Base-by-base conservation (phyloP, 768 basidiomycete species). In the Russula emetica region DNA sequence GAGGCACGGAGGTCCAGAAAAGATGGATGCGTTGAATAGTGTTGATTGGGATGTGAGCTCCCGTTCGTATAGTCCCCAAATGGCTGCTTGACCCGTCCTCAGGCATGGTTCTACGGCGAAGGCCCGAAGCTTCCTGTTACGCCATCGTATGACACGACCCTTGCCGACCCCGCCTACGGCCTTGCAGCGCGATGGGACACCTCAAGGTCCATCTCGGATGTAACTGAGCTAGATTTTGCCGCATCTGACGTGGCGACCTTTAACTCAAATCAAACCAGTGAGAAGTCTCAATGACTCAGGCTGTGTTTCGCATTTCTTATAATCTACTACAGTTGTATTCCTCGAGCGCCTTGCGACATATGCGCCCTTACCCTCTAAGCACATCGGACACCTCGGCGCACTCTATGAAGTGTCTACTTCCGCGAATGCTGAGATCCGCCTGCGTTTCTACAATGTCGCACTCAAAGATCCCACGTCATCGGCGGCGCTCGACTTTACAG, bases 51-150 rank as follows among this genome's bases (percentile, higher is more conserved):
- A 93, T 71, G 91, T 89, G 69, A 67, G 85, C 74, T 16, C 38
- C n/a, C 3, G 22, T 30, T 47, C 16, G 18, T 53, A 18, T 30
- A 6, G 11, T 9, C 8, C 38, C 52, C 30, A 14, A 40, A 22
- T 42, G 11, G 28, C 20, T 16, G 22, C 42, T 32, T 34, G 22
- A 44, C 66, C 40, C 45, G 26, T 34, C 22, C 18, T 28, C 28
- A 89, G 88, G 83, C 82, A 14, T 96, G 93, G 93, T 74, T 96
- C 38, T 83, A 88, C 67, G 93, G 93, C 40, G 86, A 90, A 72
- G 91, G 93, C 3, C 67, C 80, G 7, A 77, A 82, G 64, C 82
- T 96, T 13, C 91, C 91, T 1, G 88, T 85, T 0, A 77, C 86
- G 63, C 80, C 91, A 75, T 79, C 85, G 63, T 94, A 92, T 63